Base-by-base conservation (phyloP, 495 filamentous ascomycete genomes). In the Neurospora cerealis region DNA sequence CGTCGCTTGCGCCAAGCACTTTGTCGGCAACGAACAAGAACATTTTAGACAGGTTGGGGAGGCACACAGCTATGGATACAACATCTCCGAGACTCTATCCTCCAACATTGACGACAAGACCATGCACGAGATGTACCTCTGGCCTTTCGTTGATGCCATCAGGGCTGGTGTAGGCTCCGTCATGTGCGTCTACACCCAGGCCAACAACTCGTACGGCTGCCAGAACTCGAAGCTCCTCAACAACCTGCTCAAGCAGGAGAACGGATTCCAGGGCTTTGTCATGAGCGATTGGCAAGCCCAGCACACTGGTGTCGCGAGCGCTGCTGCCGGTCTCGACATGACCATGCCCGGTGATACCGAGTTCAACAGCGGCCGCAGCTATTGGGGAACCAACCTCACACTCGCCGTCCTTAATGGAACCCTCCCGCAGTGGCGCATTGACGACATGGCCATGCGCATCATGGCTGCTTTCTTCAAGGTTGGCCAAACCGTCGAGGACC, bases 131-230 rank as follows among this genome's bases (percentile, higher is more conserved):
- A 79, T 96, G 42, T 99, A 99, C 79, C 86, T 97, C 13, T 99
- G 96, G 89, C 83, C 77, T 48, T 87, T 77, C 77, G 82, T 74
- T 0, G 83, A 85, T 73, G 83, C 85, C 40, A 78, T 85, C 42
- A 77, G 81, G 38, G 84, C 80, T 46, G 93, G 93, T 46, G 93
- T 94, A 8, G 94, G 93, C 36, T 88, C 92, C 17, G 79, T 97
- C 75, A 98, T 99, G 96, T 98, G 95, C 84, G 93, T 92, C 15
- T 98, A 98, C 87, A 91, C 96, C 72, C 93, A 96, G 74, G 86
- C 96, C 79, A 97, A 97, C 82, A 94, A 94, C 81, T 93, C 90
- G 42, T 92, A 96, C 80, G 86, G 87, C 10, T 97, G 94, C 78
- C 90, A 93, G 72, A 97, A 97, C 84, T 93, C 91, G 46, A 89